Conservation (phyloP, 345 rosid genomes). For the Acer yangbiense region DNA sequence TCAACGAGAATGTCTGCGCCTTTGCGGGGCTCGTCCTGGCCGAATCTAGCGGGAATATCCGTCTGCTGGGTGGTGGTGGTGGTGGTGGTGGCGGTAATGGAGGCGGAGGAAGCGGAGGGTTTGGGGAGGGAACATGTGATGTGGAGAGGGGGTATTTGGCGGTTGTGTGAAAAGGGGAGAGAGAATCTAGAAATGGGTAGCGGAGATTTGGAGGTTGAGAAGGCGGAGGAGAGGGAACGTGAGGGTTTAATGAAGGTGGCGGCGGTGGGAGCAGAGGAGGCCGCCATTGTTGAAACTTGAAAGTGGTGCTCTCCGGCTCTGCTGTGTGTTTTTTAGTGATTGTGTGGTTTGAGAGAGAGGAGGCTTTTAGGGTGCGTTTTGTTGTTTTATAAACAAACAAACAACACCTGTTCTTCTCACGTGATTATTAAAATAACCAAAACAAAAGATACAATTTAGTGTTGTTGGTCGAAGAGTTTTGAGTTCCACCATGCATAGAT, state of each 20-base stretch:
- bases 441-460: no score
- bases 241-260: constrained; percentile 30
- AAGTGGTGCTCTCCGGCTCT: not conserved
- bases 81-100: constrained; percentile 24
- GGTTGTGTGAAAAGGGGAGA: constrained; percentile 30
- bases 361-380: not conserved
- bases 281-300: constrained; percentile 31
- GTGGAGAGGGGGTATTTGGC: constrained; percentile 24
- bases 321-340: not conserved
- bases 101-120: constrained; percentile 31
- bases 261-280: constrained; percentile 24
- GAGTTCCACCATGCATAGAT: no score
- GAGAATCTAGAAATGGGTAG: constrained; percentile 24
- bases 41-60: constrained; percentile 42
- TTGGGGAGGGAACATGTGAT: constrained; percentile 35
- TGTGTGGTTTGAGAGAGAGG: not conserved
- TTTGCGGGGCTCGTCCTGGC: constrained; percentile 77
- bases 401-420: not conserved
- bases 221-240: constrained; percentile 17
- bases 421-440: not conserved
- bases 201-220: constrained; percentile 22
- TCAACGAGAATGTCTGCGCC: constrained; percentile 95
- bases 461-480: no score
- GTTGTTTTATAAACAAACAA: no score
- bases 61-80: constrained; percentile 13